A percentile compares a stretch with the other conserved stretches of the same genome.
phyloP scores from a whole-genome alignment of 73 alveolate species.

The Tetrahymena malaccensis region DNA sequence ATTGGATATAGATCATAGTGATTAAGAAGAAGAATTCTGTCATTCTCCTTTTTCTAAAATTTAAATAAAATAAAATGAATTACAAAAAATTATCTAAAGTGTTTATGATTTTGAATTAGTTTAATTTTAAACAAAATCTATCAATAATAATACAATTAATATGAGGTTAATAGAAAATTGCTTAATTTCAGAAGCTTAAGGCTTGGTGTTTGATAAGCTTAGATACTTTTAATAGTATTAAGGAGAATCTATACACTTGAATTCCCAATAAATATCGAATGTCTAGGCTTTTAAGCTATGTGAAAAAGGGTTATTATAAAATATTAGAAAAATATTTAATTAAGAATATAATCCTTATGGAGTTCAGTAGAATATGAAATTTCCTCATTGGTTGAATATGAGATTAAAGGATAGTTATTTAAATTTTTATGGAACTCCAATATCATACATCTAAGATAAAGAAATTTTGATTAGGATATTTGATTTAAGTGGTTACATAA shows the following conservation, averaged over 20 bases:
- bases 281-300: not conserved
- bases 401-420: too few species aligned
- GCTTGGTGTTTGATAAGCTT: not conserved
- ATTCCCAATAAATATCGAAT: not conserved
- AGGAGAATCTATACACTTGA: not conserved
- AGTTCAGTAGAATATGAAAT: not conserved
- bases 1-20: not conserved
- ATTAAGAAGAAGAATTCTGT: not conserved
- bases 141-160: too few species aligned
- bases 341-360: not conserved
- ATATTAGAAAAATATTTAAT: too few species aligned
- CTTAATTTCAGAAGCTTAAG: not conserved
- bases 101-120: too few species aligned
- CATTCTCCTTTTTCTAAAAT: not conserved
- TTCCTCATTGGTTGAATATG: not conserved
- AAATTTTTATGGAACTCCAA: not conserved
- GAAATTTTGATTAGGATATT: not conserved
- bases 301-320: not conserved
- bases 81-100: not conserved
- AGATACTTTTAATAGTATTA: not conserved
- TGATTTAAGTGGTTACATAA: not conserved
- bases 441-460: not conserved
- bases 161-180: not conserved
- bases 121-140: too few species aligned
- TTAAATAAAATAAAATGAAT: not conserved